Conservation (phyloP, 1,284 basidiomycete genomes). For the Malassezia pachydermatis region DNA sequence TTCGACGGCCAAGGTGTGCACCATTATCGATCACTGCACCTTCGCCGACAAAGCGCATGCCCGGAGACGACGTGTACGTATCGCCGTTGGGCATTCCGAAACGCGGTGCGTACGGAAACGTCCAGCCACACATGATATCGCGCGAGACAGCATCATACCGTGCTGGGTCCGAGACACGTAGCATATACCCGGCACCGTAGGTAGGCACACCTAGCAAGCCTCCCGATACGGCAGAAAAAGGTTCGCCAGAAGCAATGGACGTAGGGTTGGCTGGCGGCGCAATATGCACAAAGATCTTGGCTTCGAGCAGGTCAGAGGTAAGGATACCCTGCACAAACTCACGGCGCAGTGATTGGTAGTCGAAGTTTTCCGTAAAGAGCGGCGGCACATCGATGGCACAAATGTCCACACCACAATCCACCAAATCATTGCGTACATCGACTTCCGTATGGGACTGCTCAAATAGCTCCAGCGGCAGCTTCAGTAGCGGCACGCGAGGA, state of each 20-base stretch:
- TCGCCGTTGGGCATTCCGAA: constrained; percentile 69
- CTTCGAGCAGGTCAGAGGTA: constrained; percentile 86
- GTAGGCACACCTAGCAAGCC: constrained; percentile 57
- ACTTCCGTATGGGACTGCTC: constrained; percentile 53
- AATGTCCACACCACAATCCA: constrained; percentile 60
- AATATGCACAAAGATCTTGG: constrained; percentile 82
- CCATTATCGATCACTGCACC: constrained; percentile 25
- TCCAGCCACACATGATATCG: constrained; percentile 83
- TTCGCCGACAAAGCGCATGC: constrained; percentile 28
- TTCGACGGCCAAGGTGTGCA: constrained; percentile 23
- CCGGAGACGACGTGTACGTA: constrained; percentile 21
- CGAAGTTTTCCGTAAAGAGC: constrained; percentile 96
- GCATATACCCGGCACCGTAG: constrained; percentile 57
- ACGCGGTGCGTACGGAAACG: constrained; percentile 86
- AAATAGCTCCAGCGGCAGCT: constrained; percentile 39
- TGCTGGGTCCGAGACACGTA: constrained; percentile 31
- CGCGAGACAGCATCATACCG: constrained; percentile 51
- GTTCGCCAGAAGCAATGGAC: constrained; percentile 59
- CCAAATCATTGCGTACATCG: constrained; percentile 72
- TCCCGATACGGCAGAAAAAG: constrained; percentile 16
- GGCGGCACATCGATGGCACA: constrained; percentile 80
- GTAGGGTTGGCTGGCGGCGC: constrained; percentile 50
- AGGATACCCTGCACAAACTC: constrained; percentile 96
- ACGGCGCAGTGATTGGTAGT: constrained; percentile 78
- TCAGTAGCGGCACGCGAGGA: constrained; percentile 28